phyloP scores from a whole-genome alignment of 257 asterid species.

The Coffea canephora region DNA sequence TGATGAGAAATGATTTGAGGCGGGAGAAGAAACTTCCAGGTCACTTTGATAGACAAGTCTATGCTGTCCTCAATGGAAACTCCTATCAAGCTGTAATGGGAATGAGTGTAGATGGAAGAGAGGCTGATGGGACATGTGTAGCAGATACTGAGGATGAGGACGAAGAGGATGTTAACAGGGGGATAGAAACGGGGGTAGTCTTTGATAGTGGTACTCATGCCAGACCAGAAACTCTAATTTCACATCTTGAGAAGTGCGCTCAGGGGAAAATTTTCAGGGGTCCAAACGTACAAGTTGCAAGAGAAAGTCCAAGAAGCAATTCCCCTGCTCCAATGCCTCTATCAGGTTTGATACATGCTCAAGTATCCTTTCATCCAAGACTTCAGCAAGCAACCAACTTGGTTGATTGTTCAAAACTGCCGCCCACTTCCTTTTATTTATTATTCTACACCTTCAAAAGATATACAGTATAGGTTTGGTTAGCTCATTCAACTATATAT shows the following conservation, averaged over 20 bases:
- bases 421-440: background rate
- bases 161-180: slow-evolving; percentile 36
- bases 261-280: slow-evolving; percentile 25
- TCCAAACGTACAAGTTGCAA: slow-evolving; percentile 22
- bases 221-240: slow-evolving; percentile 10
- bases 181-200: slow-evolving; percentile 9
- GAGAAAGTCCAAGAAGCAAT: slow-evolving; percentile 26
- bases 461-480: background rate
- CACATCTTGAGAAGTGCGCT: slow-evolving; percentile 23
- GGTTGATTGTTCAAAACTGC: background rate
- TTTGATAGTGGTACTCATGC: slow-evolving; percentile 6
- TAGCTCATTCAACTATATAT: background rate
- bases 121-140: slow-evolving; percentile 12
- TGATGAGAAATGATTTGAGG: slow-evolving; percentile 61
- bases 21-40: slow-evolving; percentile 62
- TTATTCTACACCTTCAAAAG: background rate
- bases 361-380: background rate
- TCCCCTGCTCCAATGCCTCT: slow-evolving; percentile 62
- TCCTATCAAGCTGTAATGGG: slow-evolving; percentile 43
- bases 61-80: slow-evolving; percentile 55
- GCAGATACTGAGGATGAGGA: slow-evolving; percentile 35
- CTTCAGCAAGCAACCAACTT: background rate
- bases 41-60: slow-evolving; percentile 55
- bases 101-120: slow-evolving; percentile 29
- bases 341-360: slow-evolving; percentile 46